Percentiles rank a stretch among this genome's conserved stretches.
These are phyloP conservation scores for Magnusiomyces starmeri DNA, from an alignment of 1,139 yeast genomes.

Conservation along the genomic window DNA sequence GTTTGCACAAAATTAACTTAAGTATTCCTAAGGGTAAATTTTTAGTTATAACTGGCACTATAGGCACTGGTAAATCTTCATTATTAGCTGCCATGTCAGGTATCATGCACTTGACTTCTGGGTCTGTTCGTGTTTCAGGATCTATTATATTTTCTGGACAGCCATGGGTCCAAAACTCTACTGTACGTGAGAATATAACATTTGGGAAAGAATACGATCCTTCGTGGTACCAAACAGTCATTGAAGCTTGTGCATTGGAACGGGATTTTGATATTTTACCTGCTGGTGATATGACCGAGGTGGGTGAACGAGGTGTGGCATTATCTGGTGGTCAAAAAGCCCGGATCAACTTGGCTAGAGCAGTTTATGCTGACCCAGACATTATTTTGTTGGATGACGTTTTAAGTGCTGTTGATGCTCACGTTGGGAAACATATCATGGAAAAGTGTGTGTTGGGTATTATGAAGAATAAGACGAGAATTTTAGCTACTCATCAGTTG, in stretches of 20 bases:
- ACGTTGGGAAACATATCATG: constrained; percentile 79
- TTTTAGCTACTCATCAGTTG: constrained; percentile 81
- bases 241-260: constrained; percentile 58
- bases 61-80: constrained; percentile 68
- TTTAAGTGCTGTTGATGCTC: constrained; percentile 84
- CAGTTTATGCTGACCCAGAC: constrained; percentile 65
- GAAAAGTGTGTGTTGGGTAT: constrained; percentile 58
- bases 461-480: constrained; percentile 53
- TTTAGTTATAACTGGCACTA: constrained; percentile 59
- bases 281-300: constrained; percentile 79
- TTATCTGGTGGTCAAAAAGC: constrained; percentile 94
- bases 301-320: constrained; percentile 90
- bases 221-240: constrained; percentile 46
- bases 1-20: constrained; percentile 43
- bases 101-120: constrained; percentile 46
- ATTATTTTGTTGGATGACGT: constrained; percentile 77
- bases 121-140: constrained; percentile 40
- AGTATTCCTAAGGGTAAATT: constrained; percentile 50
- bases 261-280: constrained; percentile 66
- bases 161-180: constrained; percentile 86
- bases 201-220: constrained; percentile 60
- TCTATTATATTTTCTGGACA: constrained; percentile 39
- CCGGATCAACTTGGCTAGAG: constrained; percentile 74
- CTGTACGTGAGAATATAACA: constrained; percentile 64
- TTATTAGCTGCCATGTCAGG: constrained; percentile 57